Evolutionary conservation across 495 filamentous ascomycete genomes (phyloP).

Genomic region (Lasiosphaeria miniovina): DNA sequence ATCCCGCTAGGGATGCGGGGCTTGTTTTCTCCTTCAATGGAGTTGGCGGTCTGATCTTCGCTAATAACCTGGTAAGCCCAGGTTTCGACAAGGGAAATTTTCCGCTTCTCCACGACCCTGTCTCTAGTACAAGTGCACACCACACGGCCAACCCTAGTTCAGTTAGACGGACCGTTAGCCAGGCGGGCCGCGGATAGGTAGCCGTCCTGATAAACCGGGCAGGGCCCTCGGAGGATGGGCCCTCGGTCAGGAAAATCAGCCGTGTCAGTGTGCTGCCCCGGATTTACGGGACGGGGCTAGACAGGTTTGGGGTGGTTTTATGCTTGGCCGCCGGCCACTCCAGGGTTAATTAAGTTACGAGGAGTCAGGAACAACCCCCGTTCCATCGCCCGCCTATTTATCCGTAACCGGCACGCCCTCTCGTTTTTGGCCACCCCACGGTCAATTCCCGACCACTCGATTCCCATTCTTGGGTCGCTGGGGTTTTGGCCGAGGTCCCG

Average conservation of each 20-base stretch:
- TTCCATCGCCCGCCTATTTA: not conserved
- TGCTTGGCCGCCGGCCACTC: not conserved
- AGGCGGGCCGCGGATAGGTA: constrained; percentile 7
- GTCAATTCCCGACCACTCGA: constrained; percentile 1
- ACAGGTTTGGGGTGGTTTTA: not conserved
- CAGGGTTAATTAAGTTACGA: too few relatives aligned
- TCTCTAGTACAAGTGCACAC: not conserved
- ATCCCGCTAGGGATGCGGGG: not conserved
- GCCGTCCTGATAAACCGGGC: not conserved
- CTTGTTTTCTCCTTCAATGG: not conserved
- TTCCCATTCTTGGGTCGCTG: not conserved
- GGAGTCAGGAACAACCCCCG: not conserved
- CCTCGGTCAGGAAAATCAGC: not conserved
- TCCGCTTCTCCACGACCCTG: not conserved
- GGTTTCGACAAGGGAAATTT: not conserved
- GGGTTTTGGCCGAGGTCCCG: not conserved
- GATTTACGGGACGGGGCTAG: constrained; percentile 4
- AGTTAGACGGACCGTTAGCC: constrained; percentile 2
- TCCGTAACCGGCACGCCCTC: not conserved
- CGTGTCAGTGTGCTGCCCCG: constrained; percentile 3
- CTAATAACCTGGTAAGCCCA: not conserved
- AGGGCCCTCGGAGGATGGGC: not conserved
- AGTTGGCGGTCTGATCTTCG: constrained; percentile 2
- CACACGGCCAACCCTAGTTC: not conserved
- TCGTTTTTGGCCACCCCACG: not conserved